Base-by-base conservation (phyloP, 352 stramenopile species). In the Globisporangium carolinianum region DNA sequence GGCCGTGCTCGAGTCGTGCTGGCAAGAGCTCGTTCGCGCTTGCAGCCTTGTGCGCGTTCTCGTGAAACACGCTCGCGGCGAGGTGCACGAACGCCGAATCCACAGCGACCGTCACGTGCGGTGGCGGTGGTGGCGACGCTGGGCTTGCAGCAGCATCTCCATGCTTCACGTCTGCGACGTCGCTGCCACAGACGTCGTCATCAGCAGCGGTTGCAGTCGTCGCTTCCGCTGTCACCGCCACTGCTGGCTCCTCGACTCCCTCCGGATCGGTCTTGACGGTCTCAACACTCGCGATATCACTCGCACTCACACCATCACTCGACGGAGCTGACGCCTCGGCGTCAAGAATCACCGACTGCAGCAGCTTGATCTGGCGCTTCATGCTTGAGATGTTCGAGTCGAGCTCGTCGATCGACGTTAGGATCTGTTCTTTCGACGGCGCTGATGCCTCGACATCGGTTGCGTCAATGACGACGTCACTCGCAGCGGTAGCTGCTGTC, bases 371-470 rank as follows among this genome's bases (percentile, higher is more conserved):
- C 42, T 91, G 69, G n/a, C 83, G 76, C 62, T 92, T 90, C 9
- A 91, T 58, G 49, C 71, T 66, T 7, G 68, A 67, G 60, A 93
- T 93, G 10, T 73, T 71, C 0, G 75, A 85, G 59, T 95, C 85
- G 10, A 95, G 52, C 39, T 64, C 47, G 54, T 95, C 85, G 47
- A 95, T 95, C 12, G 83, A 76, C 5, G 66, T 71, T n/a, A 95
- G 63, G 65, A 95, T 91, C 24, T 79, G 68, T 60, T 92, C 82
- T 57, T 95, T 95, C 43, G 79, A 82, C 1, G 71, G 69, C 15
- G 45, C 5, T 32, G 45, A 11, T 6, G 45, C 15, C n/a, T 49
- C 15, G 10, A 12, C n/a, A 6, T n/a, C 45, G n/a, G 10, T 49
- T 14, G 15, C 45, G 45, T 4, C 45, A 32, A n/a, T 49, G 12